phyloP scores from a whole-genome alignment of 352 stramenopile genomes.

The Lagenidium giganteum region DNA sequence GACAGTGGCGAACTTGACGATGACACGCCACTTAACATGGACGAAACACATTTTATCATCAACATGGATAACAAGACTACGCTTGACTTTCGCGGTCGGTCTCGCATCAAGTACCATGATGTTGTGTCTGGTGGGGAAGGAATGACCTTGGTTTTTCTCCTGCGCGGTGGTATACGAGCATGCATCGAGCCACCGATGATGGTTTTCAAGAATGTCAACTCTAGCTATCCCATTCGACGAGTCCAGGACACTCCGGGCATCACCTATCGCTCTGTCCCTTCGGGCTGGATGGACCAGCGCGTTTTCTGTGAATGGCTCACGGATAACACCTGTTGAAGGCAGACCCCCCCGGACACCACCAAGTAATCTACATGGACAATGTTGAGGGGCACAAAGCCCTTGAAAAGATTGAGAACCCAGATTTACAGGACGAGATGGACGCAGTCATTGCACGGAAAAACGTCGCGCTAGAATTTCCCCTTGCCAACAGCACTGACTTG shows the following conservation, averaged over 20 bases:
- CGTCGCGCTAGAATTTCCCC: slow-evolving; percentile 1
- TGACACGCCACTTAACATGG: slow-evolving; percentile 9
- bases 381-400: slow-evolving; percentile 1
- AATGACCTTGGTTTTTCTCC: slow-evolving; percentile 25
- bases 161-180: slow-evolving; percentile 10
- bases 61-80: slow-evolving; percentile 14
- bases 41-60: slow-evolving; percentile 15
- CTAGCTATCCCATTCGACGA: slow-evolving; percentile 17
- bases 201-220: slow-evolving; percentile 18
- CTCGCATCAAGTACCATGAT: slow-evolving; percentile 20
- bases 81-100: slow-evolving; percentile 11
- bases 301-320: slow-evolving; percentile 4
- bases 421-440: not conserved
- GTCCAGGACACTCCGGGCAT: slow-evolving; percentile 12
- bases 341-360: not conserved
- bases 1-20: slow-evolving; percentile 2
- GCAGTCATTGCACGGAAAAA: too few relatives aligned
- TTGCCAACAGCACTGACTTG: slow-evolving; percentile 9
- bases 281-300: slow-evolving; percentile 3
- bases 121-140: slow-evolving; percentile 19
- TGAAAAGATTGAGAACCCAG: not conserved
- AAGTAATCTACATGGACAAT: slow-evolving; percentile 4
- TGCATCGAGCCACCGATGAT: slow-evolving; percentile 21
- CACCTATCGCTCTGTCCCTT: slow-evolving; percentile 20
- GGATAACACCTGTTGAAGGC: not conserved